Percentiles rank a stretch among this genome's conserved stretches.
phyloP scores from a whole-genome alignment of 805 yeast genomes.

The Candida pseudofarinosa region DNA sequence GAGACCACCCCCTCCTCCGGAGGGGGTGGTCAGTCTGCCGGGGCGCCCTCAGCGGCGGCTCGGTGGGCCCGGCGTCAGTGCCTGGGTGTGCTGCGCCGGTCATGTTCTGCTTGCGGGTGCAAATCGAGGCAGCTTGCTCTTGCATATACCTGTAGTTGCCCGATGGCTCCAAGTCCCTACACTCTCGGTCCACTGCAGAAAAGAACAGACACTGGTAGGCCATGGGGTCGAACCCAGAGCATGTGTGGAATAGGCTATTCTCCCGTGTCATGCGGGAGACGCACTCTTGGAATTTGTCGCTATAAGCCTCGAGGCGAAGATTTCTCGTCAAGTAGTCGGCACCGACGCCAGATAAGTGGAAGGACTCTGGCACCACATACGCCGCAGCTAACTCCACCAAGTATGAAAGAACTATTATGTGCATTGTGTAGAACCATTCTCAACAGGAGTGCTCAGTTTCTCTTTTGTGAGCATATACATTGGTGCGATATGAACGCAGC shows the following conservation, averaged over 20 bases:
- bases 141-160: constrained; percentile 3
- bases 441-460: too few relatives aligned
- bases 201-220: constrained; percentile 1
- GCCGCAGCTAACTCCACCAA: too few relatives aligned
- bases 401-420: too few relatives aligned
- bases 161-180: not conserved
- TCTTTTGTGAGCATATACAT: too few relatives aligned
- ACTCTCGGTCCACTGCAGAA: not conserved
- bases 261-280: constrained; percentile 2
- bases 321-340: not conserved
- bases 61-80: too few relatives aligned
- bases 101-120: not conserved
- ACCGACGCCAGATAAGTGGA: too few relatives aligned
- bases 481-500: not conserved
- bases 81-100: not conserved
- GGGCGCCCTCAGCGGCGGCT: too few relatives aligned
- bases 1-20: too few relatives aligned
- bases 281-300: constrained; percentile 5
- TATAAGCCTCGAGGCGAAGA: constrained; percentile 2
- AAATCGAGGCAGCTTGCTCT: not conserved
- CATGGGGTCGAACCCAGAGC: not conserved
- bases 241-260: not conserved
- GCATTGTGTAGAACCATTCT: too few relatives aligned
- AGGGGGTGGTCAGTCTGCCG: too few relatives aligned
- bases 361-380: too few relatives aligned